Base-by-base conservation (phyloP, 768 basidiomycete genomes). In the Boletus patriciae region DNA sequence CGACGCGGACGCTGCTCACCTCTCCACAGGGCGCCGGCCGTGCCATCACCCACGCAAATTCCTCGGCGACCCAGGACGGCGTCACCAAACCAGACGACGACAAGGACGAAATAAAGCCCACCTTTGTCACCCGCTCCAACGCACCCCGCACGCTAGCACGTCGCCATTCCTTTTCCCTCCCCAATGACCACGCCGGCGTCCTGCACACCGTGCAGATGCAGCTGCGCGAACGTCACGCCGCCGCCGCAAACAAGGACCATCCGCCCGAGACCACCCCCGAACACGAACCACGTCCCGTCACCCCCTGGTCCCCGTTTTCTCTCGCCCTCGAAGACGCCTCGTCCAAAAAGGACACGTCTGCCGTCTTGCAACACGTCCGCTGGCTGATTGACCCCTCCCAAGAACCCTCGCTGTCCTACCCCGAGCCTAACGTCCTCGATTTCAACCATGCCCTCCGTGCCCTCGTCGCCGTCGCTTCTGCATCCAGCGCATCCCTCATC, bases 41-140 rank as follows among this genome's bases (percentile, higher is more conserved):
- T 46, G 80, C 87, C 48, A 80, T 89, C 19, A 86, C 87, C 1
- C 90, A 91, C 50, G 88, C 85, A 12, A 87, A 86, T 61, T 75
- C 83, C 1, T 75, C 84, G 2, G 78, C 83, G 9, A 77, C 81
- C 2, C 76, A 82, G 40, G 87, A 89, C 60, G 75, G 76, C 15
- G 63, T 73, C 2, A 62, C 75, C 37, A 68, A 63, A 27, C 77
- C 83, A 62, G 69, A 74, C 40, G 88, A 92, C 55, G 89, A 90
- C 23, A 69, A 65, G 21, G 84, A 88, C 0, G 87, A 90, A 0
- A 53, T 70, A 25, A 59, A 69, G 11, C 50, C 66, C 1, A 68
- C 71, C 46, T 71, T 75, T 34, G 68, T 70, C 52, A 54, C 73
- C 5, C 64, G 71, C 31, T 60, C 73, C 10, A 76, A 73, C 59